A percentile compares a stretch with the other conserved stretches of the same genome.
phyloP scores from a whole-genome alignment of 2,329 filamentous ascomycete genomes.

The Beauveria sp. region DNA sequence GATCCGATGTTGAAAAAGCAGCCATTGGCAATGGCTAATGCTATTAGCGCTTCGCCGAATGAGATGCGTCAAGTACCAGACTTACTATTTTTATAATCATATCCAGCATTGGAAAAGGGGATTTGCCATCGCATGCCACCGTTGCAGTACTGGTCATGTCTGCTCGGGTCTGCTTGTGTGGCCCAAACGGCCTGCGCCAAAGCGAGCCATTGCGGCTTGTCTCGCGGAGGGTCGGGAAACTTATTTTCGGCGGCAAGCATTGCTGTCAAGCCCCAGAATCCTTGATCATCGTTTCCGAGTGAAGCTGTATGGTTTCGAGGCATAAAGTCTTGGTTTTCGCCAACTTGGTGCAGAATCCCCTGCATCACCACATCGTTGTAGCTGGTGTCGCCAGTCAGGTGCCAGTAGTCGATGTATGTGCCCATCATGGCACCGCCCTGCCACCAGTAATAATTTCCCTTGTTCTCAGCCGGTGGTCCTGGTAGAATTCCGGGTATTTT shows the following conservation, averaged over 20 bases:
- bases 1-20: constrained; percentile 59
- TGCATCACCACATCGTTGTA: constrained; percentile 54
- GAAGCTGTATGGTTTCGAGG: constrained; percentile 51
- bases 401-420: constrained; percentile 63
- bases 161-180: constrained; percentile 49
- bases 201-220: constrained; percentile 52
- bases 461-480: constrained; percentile 31
- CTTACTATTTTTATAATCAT: constrained; percentile 63
- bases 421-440: constrained; percentile 63
- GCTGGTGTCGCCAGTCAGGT: constrained; percentile 54
- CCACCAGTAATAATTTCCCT: constrained; percentile 66
- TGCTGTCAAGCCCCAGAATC: constrained; percentile 61
- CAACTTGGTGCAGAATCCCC: constrained; percentile 51
- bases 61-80: not conserved
- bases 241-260: constrained; percentile 60
- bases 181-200: constrained; percentile 66
- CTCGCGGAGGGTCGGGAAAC: constrained; percentile 49
- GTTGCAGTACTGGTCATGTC: constrained; percentile 56
- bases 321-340: constrained; percentile 51
- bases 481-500: constrained; percentile 42
- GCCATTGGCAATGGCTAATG: constrained; percentile 49
- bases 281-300: constrained; percentile 63
- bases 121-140: constrained; percentile 76
- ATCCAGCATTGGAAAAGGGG: constrained; percentile 64
- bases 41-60: not conserved